These are phyloP conservation scores for Kwoniella sp. DNA, from an alignment of 768 basidiomycete species.

Conservation along the genomic window DNA sequence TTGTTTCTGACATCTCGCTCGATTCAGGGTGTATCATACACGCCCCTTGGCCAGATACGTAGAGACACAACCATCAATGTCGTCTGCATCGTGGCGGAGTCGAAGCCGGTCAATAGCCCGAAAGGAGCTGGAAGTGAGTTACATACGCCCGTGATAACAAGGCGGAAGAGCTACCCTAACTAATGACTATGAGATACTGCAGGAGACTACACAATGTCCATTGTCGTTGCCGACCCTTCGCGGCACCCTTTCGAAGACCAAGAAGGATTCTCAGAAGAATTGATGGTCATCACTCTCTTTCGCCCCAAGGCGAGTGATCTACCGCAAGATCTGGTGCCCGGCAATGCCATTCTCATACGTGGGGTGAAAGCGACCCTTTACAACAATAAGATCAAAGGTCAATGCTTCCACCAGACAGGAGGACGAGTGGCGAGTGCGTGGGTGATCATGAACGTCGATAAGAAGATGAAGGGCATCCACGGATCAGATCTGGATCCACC, in stretches of 20 bases:
- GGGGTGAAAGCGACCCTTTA: slow-evolving; percentile 27
- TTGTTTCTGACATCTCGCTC: neutral
- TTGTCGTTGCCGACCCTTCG: slow-evolving; percentile 38
- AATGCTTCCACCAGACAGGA: slow-evolving; percentile 17
- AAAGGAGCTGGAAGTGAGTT: neutral
- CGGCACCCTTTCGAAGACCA: slow-evolving; percentile 12
- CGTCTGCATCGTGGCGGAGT: slow-evolving; percentile 11
- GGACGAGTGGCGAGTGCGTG: slow-evolving; percentile 22
- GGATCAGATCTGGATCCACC: slow-evolving; percentile 13
- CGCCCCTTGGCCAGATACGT: neutral
- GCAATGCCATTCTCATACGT: slow-evolving; percentile 32
- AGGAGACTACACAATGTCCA: slow-evolving; percentile 29
- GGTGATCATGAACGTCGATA: slow-evolving; percentile 18
- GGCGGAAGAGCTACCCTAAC: too few species aligned
- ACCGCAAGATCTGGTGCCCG: slow-evolving; percentile 19
- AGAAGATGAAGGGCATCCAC: slow-evolving; percentile 17
- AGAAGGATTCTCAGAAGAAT: slow-evolving; percentile 15
- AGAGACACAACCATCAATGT: neutral
- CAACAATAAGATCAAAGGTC: slow-evolving; percentile 39
- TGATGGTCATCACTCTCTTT: slow-evolving; percentile 39
- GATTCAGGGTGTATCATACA: slow-evolving; percentile 4
- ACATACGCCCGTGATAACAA: neutral
- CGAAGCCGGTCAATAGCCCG: neutral
- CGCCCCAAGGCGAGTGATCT: slow-evolving; percentile 19
- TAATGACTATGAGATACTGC: too few species aligned